Percentiles rank a stretch among this genome's conserved stretches.
Evolutionary conservation across 2,329 filamentous ascomycete species (phyloP).

Genomic region (Trichoderma afroharzianum): DNA sequence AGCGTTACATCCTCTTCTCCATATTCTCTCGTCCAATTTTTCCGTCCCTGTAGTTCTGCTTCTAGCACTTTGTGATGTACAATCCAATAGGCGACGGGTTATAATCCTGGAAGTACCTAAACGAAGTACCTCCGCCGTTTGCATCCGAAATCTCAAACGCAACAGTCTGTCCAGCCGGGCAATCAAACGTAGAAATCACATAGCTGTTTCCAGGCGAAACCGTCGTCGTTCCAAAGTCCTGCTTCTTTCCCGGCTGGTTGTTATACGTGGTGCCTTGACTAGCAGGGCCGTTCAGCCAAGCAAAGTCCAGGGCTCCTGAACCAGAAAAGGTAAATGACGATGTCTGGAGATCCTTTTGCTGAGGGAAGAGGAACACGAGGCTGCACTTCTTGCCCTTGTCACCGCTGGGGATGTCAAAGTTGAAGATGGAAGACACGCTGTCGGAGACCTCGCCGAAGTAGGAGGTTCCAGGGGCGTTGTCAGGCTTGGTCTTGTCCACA

Average conservation of each 20-base stretch:
- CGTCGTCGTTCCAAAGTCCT: constrained; percentile 40
- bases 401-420: constrained; percentile 60
- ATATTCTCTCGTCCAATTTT: not conserved
- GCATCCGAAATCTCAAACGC: constrained; percentile 46
- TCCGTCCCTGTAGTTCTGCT: not conserved
- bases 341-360: constrained; percentile 52
- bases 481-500: constrained; percentile 51
- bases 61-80: constrained; percentile 35
- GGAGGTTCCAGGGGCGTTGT: constrained; percentile 49
- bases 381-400: constrained; percentile 58
- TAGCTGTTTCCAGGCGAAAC: constrained; percentile 54
- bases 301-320: constrained; percentile 51
- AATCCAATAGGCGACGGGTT: constrained; percentile 46
- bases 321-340: constrained; percentile 49
- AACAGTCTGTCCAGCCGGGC: constrained; percentile 50
- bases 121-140: constrained; percentile 42
- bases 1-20: not conserved
- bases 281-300: constrained; percentile 45
- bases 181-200: constrained; percentile 50
- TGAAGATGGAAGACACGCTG: constrained; percentile 58
- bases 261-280: constrained; percentile 49
- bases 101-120: constrained; percentile 63
- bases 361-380: constrained; percentile 63
- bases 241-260: constrained; percentile 45
- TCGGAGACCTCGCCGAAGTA: constrained; percentile 54